Evolutionary conservation across 1,284 basidiomycete species (phyloP), one percentile per base, ranked within the genome.

Genomic region (Microbotryum intermedium): DNA sequence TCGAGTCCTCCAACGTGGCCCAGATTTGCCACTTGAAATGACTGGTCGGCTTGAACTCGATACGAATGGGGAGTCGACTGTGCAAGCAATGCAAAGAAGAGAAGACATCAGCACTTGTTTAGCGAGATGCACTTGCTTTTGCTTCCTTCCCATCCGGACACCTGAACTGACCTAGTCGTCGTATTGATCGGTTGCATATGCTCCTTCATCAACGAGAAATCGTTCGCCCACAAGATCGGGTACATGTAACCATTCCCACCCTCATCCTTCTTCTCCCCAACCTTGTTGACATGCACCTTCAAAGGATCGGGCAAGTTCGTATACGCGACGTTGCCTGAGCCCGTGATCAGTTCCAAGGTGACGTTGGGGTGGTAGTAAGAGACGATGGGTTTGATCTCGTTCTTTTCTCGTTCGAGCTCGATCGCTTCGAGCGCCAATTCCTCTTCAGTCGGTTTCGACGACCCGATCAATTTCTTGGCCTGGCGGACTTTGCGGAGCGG

Each of bases 281-380:
- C 25, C 29, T 26, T 18, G 13, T 20, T 45, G 50, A 28, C 11
- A 46, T 58, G 71, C 20, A 75, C 71, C 43, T 70, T 65, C 8
- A 88, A 71, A 2, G 84, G 82, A 3, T 85, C 82, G 0, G 88
- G 82, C 7, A 92, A 72, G 59, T 81, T 78, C 6, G 73, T 72
- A 60, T 83, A 78, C 26, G 84, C 80, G 42, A 94, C 67, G 0
- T 77, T 71, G 2, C 77, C 69, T 20, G 78, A 78, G 68, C 90
- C 86, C n/a, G 86, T 86, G 48, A 97, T 79, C 48, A 97, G 77
- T 10, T 87, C 87, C 43, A 98, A 75, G 0, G 93, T 97, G 23
- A 97, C 73, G 74, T 97, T 97, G 81, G 86, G 71, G 28, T 90
- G 84, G 88, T 91, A 98, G 76, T 92, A 88, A 4, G 88, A 85